Base-by-base conservation (phyloP, 495 filamentous ascomycete species). In the Astrothelium subdiscretum region DNA sequence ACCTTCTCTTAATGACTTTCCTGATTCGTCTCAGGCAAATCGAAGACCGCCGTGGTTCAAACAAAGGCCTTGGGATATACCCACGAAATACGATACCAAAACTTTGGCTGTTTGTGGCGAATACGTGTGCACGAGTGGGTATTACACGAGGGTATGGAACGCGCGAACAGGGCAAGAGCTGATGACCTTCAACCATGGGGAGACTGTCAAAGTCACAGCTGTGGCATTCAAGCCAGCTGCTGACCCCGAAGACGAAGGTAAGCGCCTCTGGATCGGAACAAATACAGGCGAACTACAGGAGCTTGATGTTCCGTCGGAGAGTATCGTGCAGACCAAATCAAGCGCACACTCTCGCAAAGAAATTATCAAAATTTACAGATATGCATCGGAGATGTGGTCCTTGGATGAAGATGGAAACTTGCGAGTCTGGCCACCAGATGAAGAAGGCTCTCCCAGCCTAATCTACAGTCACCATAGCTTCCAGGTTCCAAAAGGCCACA, bases 351-450 rank as follows among this genome's bases (percentile, higher is more conserved):
- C 84, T 1, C 85, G 91, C 32, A 79, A 86, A 57, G 90, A 96
- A 68, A 82, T 98, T 61, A 83, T 92, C 62, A 91, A 87, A 70
- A 96, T 98, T 22, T 83, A 87, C 64, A 85, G 92, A 58, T 85
- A 92, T 73, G 86, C 83, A 63, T 89, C 90, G 66, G 87, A 95
- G 65, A 85, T 98, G 77, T 98, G 94, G 94, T 91, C 91, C 1
- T 67, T 97, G 15, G 95, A 97, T 74, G 91, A 96, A 62, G 85
- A 88, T 65, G 94, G 94, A 13, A 90, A 87, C 42, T 77, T 98
- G 24, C 83, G 90, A 63, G 82, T 97, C 24, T 98, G 94, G 94
- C 81, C 82, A 8, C 86, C 91, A 22, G 90, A 92, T 71, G 82
- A 85, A 51, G 80, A 79, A 12, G 90, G 91, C 1, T 75, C 82